Evolutionary conservation across 2,329 filamentous ascomycete species (phyloP), one percentile per base, ranked within the genome.

Genomic region (Xylaria sp.): DNA sequence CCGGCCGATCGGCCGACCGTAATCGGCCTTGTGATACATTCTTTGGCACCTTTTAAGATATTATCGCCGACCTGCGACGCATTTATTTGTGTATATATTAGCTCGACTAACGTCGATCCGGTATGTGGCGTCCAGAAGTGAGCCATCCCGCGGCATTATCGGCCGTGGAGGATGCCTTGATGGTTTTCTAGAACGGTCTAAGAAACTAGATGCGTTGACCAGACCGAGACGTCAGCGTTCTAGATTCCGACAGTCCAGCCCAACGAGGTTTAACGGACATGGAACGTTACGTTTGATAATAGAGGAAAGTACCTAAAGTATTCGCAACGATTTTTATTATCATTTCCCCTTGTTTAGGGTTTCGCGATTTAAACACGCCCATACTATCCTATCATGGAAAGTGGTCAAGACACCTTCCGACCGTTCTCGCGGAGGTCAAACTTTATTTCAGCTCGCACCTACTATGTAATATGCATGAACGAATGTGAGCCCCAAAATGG

Each of bases 141-240:
- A 60, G 44, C 55, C 60, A 60, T 53, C 54, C 47, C 48, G 65
- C 40, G 32, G 29, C 29, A 42, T 37, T 50, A 53, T 51, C 27
- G 35, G 40, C 29, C 21, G 16, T 58, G 32, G 25, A 21, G 53
- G 27, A 37, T 51, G 29, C 13, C 42, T 35, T 32, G 23, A 32
- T 35, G 23, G 44, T 6, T 65, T 69, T 68, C 62, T 65, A 65
- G 66, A 69, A 65, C 62, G 53, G 61, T 53, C 66, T 12, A 35
- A 47, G n/a, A 4, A 58, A 23, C 21, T 21, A 9, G 16, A 27
- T 27, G 40, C 42, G 25, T 25, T 35, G 29, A 61, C 54, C 23
- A 60, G 55, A 32, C 54, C 60, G 50, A 47, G 50, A 42, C 2
- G 61, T 58, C 57, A 18, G 66, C 53, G 58, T 65, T 69, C 66